Evolutionary conservation across 441 rosid genomes (phyloP).

Genomic region (Hura crepitans): DNA sequence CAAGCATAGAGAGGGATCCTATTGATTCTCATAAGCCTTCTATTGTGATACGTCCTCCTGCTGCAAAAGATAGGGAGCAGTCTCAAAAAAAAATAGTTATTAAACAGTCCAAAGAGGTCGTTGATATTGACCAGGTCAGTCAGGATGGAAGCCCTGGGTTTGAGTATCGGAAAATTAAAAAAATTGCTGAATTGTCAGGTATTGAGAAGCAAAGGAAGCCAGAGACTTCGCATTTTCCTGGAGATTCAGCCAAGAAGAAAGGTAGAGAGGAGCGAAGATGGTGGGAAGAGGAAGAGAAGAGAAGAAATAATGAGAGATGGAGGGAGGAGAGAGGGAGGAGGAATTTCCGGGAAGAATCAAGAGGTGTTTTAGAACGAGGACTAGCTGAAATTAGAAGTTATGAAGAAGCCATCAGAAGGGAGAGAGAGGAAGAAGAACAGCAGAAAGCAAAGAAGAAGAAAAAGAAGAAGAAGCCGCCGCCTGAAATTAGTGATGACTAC

Average conservation of each 20-base stretch:
- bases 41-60: slow-evolving; percentile 69
- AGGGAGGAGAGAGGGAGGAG: slow-evolving; percentile 49
- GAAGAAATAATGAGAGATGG: slow-evolving; percentile 48
- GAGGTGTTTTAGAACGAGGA: slow-evolving; percentile 56
- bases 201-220: slow-evolving; percentile 49
- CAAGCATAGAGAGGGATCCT: slow-evolving; percentile 28
- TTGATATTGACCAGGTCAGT: slow-evolving; percentile 67
- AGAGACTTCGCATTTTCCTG: slow-evolving; percentile 36
- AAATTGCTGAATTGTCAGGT: slow-evolving; percentile 72
- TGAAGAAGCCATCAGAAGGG: slow-evolving; percentile 67
- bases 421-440: slow-evolving; percentile 80
- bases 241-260: slow-evolving; percentile 51
- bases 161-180: slow-evolving; percentile 76
- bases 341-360: slow-evolving; percentile 37
- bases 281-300: slow-evolving; percentile 83
- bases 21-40: slow-evolving; percentile 38
- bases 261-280: slow-evolving; percentile 57
- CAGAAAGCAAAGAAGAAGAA: slow-evolving; percentile 77
- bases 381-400: slow-evolving; percentile 64
- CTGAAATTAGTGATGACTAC: slow-evolving; percentile 53
- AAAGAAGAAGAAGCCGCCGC: slow-evolving; percentile 65
- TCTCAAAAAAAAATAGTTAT: slow-evolving; percentile 73
- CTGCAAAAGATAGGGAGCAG: slow-evolving; percentile 54
- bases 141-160: slow-evolving; percentile 64
- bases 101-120: slow-evolving; percentile 67